phyloP scores from a whole-genome alignment of 352 stramenopile species.

The Phytophthora cryptogea region DNA sequence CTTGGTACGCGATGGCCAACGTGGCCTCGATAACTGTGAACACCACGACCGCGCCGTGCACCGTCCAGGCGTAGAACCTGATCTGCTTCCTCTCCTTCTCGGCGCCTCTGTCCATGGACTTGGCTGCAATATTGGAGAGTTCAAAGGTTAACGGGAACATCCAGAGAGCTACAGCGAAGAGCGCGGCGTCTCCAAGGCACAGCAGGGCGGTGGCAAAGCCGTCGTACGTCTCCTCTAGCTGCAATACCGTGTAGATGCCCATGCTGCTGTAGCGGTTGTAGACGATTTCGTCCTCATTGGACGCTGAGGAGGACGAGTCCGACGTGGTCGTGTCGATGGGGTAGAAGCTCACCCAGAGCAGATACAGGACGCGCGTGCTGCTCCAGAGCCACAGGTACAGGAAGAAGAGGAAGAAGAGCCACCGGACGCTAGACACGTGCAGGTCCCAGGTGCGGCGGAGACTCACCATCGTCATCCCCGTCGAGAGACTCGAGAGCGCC shows the following conservation, averaged over 20 bases:
- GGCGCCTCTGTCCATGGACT: slow-evolving; percentile 52
- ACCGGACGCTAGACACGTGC: slow-evolving; percentile 56
- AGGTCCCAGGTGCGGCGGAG: slow-evolving; percentile 53
- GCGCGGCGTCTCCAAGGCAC: slow-evolving; percentile 42
- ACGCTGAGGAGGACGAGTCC: slow-evolving; percentile 26
- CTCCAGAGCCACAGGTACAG: slow-evolving; percentile 51
- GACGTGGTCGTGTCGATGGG: slow-evolving; percentile 26
- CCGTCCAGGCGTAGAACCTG: slow-evolving; percentile 26
- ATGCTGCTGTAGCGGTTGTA: slow-evolving; percentile 48
- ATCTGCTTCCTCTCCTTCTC: slow-evolving; percentile 54
- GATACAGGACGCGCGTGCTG: slow-evolving; percentile 41
- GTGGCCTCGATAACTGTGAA: slow-evolving; percentile 37
- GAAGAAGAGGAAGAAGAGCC: slow-evolving; percentile 70
- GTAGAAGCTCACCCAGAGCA: slow-evolving; percentile 44
- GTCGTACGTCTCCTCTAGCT: slow-evolving; percentile 40
- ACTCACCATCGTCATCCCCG: slow-evolving; percentile 46
- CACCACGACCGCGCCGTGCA: slow-evolving; percentile 34
- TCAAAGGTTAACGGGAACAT: slow-evolving; percentile 58
- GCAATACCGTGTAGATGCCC: slow-evolving; percentile 46
- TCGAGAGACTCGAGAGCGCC: slow-evolving; percentile 42
- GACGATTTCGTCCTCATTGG: slow-evolving; percentile 25
- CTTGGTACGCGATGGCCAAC: slow-evolving; percentile 36
- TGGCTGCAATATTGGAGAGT: slow-evolving; percentile 51
- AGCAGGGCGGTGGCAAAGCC: slow-evolving; percentile 36
- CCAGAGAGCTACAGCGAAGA: slow-evolving; percentile 51